Percentiles rank a stretch among this genome's conserved stretches.
phyloP scores from a whole-genome alignment of 176 grass and related monocot species.

The Bonia amplexicaulis region DNA sequence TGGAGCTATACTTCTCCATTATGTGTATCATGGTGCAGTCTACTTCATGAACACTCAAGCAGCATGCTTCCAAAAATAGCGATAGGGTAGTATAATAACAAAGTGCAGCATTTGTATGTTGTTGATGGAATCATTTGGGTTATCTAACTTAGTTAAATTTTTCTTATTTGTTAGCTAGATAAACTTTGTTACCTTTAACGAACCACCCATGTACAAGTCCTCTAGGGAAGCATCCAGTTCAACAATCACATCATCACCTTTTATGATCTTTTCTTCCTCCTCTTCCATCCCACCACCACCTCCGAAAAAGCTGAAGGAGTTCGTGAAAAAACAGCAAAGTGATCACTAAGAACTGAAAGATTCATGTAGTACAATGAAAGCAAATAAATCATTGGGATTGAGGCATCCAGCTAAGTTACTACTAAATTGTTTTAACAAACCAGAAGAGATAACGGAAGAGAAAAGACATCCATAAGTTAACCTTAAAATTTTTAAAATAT shows the following conservation, averaged over 20 bases:
- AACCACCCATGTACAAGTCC: slow-evolving; percentile 96
- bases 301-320: slow-evolving; percentile 75
- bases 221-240: slow-evolving; percentile 94
- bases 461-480: neutral
- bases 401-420: neutral
- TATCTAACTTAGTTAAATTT: neutral
- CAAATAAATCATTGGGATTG: neutral
- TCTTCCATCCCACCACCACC: slow-evolving; percentile 73
- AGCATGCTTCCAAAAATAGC: neutral
- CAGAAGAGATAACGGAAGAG: neutral
- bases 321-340: neutral
- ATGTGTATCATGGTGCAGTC: neutral
- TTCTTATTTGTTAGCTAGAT: neutral
- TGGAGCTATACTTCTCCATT: neutral
- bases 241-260: slow-evolving; percentile 96
- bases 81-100: neutral
- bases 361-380: neutral
- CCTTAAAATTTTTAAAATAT: neutral
- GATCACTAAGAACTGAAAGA: neutral
- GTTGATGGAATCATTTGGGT: neutral
- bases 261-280: slow-evolving; percentile 76
- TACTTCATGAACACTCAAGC: neutral
- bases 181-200: slow-evolving; percentile 66
- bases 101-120: neutral
- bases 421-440: neutral